These are phyloP conservation scores for Novymonas esmeraldas DNA, from an alignment of 208 protist species.

Conservation along the genomic window DNA sequence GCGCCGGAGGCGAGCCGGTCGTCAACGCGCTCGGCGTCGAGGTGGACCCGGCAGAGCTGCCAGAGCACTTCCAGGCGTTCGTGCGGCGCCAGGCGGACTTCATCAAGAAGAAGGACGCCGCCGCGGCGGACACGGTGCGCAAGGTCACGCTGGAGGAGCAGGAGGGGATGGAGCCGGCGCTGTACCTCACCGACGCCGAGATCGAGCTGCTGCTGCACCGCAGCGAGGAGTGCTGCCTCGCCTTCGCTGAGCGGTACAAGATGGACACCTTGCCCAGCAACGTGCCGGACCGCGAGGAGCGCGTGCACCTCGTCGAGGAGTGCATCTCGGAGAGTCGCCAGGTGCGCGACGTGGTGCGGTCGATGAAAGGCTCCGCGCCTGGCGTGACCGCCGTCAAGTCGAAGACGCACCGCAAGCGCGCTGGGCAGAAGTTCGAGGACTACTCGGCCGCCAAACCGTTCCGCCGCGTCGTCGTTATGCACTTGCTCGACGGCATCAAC, in stretches of 20 bases:
- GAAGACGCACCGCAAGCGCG: constrained; percentile 69
- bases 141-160: constrained; percentile 72
- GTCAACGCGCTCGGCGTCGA: constrained; percentile 70
- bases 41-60: constrained; percentile 69
- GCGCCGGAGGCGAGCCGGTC: constrained; percentile 32
- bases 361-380: constrained; percentile 75
- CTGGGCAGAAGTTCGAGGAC: constrained; percentile 88
- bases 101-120: constrained; percentile 75
- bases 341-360: constrained; percentile 77
- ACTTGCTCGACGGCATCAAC: constrained; percentile 60
- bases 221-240: constrained; percentile 66
- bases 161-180: constrained; percentile 78
- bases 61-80: constrained; percentile 81
- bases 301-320: constrained; percentile 71
- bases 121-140: constrained; percentile 36
- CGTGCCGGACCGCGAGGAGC: constrained; percentile 74
- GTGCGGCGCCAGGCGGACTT: constrained; percentile 89
- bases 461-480: constrained; percentile 71
- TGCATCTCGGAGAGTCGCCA: constrained; percentile 83
- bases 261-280: constrained; percentile 66
- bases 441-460: constrained; percentile 88
- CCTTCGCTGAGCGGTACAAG: constrained; percentile 66
- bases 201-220: constrained; percentile 67
- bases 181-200: constrained; percentile 80
- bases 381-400: constrained; percentile 80